Evolutionary conservation across 495 filamentous ascomycete genomes (phyloP).

Genomic region (Aspergillus cavernicola): DNA sequence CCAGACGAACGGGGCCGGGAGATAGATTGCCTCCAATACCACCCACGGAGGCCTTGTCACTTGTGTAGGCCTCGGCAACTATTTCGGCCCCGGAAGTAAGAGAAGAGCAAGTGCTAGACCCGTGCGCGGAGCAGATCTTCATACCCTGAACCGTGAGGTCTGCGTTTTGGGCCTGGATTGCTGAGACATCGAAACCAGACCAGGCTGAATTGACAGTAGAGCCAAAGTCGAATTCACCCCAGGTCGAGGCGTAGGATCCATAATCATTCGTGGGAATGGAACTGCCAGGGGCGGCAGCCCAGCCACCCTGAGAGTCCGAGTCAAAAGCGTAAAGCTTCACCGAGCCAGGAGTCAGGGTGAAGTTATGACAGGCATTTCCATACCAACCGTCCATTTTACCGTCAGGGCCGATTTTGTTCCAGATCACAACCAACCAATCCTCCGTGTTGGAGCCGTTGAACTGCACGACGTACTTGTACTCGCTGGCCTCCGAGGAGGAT

Average conservation of each 20-base stretch:
- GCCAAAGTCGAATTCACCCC: slow-evolving; percentile 5
- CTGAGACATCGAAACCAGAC: not conserved
- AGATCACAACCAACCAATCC: not conserved
- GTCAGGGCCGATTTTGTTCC: slow-evolving; percentile 3
- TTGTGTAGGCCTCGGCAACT: not conserved
- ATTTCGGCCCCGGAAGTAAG: not conserved
- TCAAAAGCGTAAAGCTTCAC: not conserved
- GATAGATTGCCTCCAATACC: not conserved
- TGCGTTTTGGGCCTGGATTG: slow-evolving; percentile 4
- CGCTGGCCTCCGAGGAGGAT: not conserved
- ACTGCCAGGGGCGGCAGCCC: not conserved
- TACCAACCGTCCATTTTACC: slow-evolving; percentile 1
- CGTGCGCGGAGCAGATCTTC: not conserved
- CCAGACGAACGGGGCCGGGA: not conserved
- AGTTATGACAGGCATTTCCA: not conserved
- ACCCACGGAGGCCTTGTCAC: not conserved
- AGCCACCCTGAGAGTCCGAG: not conserved
- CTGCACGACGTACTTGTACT: slow-evolving; percentile 1
- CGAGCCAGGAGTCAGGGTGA: not conserved
- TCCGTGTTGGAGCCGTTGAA: not conserved
- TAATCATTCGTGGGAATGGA: not conserved
- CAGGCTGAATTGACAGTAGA: not conserved
- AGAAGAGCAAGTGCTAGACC: not conserved
- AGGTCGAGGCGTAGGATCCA: not conserved
- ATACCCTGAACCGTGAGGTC: not conserved